phyloP scores from a whole-genome alignment of 257 asterid genomes.

The Cruciata laevipes region DNA sequence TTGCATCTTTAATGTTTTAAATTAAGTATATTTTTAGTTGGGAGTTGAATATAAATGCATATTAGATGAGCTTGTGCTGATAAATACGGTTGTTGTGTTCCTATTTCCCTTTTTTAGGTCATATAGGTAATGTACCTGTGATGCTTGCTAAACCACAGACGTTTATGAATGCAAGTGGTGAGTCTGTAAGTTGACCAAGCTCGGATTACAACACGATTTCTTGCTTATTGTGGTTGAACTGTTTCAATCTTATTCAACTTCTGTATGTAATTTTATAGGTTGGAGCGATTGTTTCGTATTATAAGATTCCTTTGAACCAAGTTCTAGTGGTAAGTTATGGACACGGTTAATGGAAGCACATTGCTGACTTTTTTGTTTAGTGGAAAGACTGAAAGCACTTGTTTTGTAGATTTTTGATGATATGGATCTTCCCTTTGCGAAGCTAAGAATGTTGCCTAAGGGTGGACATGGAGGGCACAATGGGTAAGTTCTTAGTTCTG shows the following conservation, averaged over 20 bases:
- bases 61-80: neutral
- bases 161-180: conserved; percentile 98
- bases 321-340: conserved; percentile 74
- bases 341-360: neutral
- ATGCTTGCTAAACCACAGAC: conserved; percentile 96
- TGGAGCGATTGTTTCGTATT: conserved; percentile 82
- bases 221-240: neutral
- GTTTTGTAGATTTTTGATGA: conserved; percentile 74
- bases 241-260: conserved; percentile 16
- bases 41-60: neutral
- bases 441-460: conserved; percentile 80
- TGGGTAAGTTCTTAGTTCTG: conserved; percentile 41
- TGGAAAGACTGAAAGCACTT: conserved; percentile 5
- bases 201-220: neutral
- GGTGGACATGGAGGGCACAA: conserved; percentile 99
- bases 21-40: neutral
- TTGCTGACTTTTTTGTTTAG: neutral
- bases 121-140: conserved; percentile 77
- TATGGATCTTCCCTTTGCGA: conserved; percentile 86
- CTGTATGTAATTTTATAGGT: conserved; percentile 35
- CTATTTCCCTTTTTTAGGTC: conserved; percentile 38
- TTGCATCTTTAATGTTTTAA: neutral
- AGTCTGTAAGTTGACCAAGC: conserved; percentile 90
- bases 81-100: neutral
- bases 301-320: conserved; percentile 83